Evolutionary conservation across 2,329 filamentous ascomycete species (phyloP).

Genomic region (Metarhizium anisopliae): DNA sequence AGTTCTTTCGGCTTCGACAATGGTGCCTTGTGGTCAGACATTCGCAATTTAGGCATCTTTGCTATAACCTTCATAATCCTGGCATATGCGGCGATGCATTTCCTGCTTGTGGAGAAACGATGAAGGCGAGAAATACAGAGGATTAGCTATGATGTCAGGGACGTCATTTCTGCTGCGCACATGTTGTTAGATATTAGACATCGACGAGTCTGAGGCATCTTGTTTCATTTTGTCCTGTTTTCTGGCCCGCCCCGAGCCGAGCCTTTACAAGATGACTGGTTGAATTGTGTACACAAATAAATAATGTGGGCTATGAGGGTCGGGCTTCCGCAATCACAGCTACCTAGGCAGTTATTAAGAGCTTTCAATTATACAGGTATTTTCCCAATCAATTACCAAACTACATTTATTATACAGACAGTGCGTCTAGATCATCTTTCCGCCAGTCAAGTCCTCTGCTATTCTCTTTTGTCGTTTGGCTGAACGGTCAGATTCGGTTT

Average conservation of each 20-base stretch:
- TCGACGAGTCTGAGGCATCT: neutral
- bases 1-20: conserved; percentile 94
- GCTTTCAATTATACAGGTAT: neutral
- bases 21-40: conserved; percentile 74
- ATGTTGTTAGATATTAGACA: neutral
- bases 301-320: neutral
- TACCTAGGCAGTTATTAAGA: neutral
- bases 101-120: conserved; percentile 78
- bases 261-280: neutral
- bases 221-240: neutral
- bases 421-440: conserved; percentile 34
- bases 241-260: neutral
- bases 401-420: neutral
- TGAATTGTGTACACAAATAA: neutral
- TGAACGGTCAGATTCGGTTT: conserved; percentile 34
- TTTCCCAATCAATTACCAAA: conserved; percentile 14
- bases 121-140: conserved; percentile 19
- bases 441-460: conserved; percentile 51
- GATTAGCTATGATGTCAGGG: neutral
- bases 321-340: neutral
- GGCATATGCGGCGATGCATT: conserved; percentile 87
- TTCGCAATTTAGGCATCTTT: conserved; percentile 73
- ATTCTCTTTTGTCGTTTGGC: conserved; percentile 44
- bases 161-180: neutral
- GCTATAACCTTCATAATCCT: conserved; percentile 75